Evolutionary conservation across 495 filamentous ascomycete species (phyloP).

Genomic region (Aspergillus avenaceus): DNA sequence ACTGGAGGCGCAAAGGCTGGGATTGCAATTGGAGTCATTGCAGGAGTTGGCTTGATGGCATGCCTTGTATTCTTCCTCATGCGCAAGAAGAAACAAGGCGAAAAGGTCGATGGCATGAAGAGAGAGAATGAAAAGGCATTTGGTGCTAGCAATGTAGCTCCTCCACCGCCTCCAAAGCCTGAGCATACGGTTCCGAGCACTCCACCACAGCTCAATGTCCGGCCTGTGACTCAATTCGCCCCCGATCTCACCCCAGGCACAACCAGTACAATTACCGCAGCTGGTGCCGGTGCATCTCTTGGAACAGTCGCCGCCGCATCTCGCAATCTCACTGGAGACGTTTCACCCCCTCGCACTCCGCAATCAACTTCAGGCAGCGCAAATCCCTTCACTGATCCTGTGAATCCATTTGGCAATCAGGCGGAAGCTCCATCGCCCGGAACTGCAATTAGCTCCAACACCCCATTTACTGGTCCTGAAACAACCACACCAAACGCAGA

Average conservation of each 20-base stretch:
- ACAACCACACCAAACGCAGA: neutral
- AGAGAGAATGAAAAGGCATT: conserved; percentile 58
- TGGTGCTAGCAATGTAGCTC: conserved; percentile 26
- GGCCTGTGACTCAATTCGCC: conserved; percentile 83
- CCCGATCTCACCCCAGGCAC: conserved; percentile 55
- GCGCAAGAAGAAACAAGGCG: conserved; percentile 53
- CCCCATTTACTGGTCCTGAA: conserved; percentile 6
- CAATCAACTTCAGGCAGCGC: conserved; percentile 39
- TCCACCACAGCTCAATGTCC: conserved; percentile 79
- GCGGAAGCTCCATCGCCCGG: conserved; percentile 34
- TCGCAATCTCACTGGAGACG: conserved; percentile 35
- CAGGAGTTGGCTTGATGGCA: conserved; percentile 59
- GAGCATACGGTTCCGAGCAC: conserved; percentile 39
- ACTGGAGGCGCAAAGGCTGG: conserved; percentile 74
- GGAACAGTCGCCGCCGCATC: conserved; percentile 23
- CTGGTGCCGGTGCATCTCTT: conserved; percentile 25
- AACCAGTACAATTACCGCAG: conserved; percentile 35
- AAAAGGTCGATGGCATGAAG: conserved; percentile 27
- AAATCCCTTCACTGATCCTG: conserved; percentile 45
- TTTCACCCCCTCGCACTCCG: conserved; percentile 32
- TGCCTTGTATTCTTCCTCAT: conserved; percentile 61
- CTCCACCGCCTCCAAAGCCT: conserved; percentile 30
- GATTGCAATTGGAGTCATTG: conserved; percentile 70
- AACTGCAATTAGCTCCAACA: conserved; percentile 5
- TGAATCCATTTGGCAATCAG: conserved; percentile 51